Evolutionary conservation across 179 eudicot species (phyloP).

Genomic region (Camellia oleifera): DNA sequence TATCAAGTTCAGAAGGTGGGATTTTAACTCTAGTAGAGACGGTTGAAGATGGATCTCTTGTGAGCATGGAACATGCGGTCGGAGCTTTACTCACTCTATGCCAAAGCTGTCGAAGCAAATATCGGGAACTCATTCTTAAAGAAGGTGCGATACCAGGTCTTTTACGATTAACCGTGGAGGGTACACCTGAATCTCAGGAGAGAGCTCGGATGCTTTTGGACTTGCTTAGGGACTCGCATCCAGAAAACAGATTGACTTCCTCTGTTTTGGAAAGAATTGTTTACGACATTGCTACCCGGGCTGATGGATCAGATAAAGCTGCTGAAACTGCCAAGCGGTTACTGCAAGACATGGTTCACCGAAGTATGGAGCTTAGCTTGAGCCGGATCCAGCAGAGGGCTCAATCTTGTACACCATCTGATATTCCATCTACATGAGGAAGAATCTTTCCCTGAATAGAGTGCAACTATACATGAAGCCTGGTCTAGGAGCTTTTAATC

Average conservation of each 20-base stretch:
- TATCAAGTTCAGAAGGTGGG: constrained; percentile 38
- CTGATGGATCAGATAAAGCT: constrained; percentile 55
- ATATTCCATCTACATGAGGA: constrained; percentile 9
- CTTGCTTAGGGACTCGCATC: constrained; percentile 53
- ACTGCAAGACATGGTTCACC: constrained; percentile 58
- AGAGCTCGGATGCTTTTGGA: constrained; percentile 53
- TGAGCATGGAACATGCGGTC: constrained; percentile 66
- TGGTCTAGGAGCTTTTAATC: constrained; percentile 1
- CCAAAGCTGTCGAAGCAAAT: constrained; percentile 51
- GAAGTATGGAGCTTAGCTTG: constrained; percentile 49
- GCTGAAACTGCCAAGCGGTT: constrained; percentile 60
- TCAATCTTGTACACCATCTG: constrained; percentile 29
- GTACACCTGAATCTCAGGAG: constrained; percentile 53
- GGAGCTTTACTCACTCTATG: constrained; percentile 63
- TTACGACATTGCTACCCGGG: constrained; percentile 44
- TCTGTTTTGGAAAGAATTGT: constrained; percentile 50
- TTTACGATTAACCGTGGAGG: constrained; percentile 62
- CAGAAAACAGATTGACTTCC: constrained; percentile 35
- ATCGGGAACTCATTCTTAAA: constrained; percentile 60
- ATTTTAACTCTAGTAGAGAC: constrained; percentile 67
- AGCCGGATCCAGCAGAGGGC: constrained; percentile 36
- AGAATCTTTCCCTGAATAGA: constrained; percentile 5
- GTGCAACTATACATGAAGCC: background rate
- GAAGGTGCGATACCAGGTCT: constrained; percentile 86
- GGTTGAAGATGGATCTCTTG: constrained; percentile 62